Evolutionary conservation across 2,329 filamentous ascomycete genomes (phyloP).

Genomic region (Leptographium lundbergii): DNA sequence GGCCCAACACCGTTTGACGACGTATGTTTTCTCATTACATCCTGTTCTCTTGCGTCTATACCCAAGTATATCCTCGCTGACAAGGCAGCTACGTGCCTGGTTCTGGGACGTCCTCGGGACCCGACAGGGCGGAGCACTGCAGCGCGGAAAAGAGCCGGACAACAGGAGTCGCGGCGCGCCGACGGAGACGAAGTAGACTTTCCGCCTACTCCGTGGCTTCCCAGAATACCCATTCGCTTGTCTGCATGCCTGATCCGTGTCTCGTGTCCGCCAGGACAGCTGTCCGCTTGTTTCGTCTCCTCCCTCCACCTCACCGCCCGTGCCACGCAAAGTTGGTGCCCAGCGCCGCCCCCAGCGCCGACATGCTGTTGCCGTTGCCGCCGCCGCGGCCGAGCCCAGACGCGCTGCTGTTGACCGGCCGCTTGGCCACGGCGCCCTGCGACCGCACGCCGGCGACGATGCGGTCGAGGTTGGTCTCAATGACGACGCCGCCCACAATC

Average conservation of each 20-base stretch:
- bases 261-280: background rate
- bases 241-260: background rate
- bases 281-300: no score
- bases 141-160: background rate
- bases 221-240: background rate
- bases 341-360: slow-evolving; percentile 35
- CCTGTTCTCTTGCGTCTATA: slow-evolving; percentile 11
- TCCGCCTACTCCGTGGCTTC: background rate
- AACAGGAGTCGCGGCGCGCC: background rate
- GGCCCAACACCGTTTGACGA: slow-evolving; percentile 35
- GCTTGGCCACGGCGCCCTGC: slow-evolving; percentile 65
- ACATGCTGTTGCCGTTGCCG: slow-evolving; percentile 20
- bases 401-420: slow-evolving; percentile 56
- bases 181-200: background rate
- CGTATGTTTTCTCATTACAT: slow-evolving; percentile 22
- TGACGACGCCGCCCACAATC: slow-evolving; percentile 88
- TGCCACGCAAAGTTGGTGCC: slow-evolving; percentile 46
- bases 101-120: slow-evolving; percentile 14
- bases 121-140: slow-evolving; percentile 2
- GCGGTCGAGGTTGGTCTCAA: slow-evolving; percentile 80
- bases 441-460: slow-evolving; percentile 75
- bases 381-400: slow-evolving; percentile 29
- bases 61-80: background rate
- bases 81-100: slow-evolving; percentile 12
- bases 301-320: slow-evolving; percentile 18